Percentiles rank a stretch among this genome's conserved stretches.
Conservation (phyloP, 2,329 filamentous ascomycete species). For the Cercospora nicotianae region DNA sequence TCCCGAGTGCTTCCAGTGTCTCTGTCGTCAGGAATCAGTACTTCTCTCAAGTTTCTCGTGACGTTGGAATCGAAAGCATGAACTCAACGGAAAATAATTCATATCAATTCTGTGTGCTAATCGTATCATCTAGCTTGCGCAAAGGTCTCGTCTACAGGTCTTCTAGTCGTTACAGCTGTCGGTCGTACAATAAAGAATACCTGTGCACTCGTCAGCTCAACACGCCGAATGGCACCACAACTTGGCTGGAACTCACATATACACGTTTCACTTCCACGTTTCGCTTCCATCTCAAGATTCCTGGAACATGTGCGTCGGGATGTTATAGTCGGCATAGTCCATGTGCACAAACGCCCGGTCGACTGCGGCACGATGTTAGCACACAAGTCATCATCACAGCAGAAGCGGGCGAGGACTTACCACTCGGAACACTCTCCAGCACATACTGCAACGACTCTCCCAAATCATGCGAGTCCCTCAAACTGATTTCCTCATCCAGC, state of each 20-base stretch:
- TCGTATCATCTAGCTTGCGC: background rate
- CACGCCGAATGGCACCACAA: too few relatives aligned
- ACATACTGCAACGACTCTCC: slow-evolving; percentile 79
- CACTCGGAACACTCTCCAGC: slow-evolving; percentile 77
- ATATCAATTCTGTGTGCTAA: background rate
- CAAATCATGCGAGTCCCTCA: slow-evolving; percentile 80
- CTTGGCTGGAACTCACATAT: background rate
- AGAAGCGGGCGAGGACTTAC: too few relatives aligned
- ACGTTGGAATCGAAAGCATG: background rate
- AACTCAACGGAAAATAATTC: background rate
- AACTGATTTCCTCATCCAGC: slow-evolving; percentile 69
- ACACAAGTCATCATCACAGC: too few relatives aligned
- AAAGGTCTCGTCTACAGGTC: background rate
- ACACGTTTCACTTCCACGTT: background rate
- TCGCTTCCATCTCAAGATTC: slow-evolving; percentile 30
- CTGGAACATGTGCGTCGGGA: slow-evolving; percentile 54
- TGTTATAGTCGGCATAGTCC: slow-evolving; percentile 53
- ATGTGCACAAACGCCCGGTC: slow-evolving; percentile 56
- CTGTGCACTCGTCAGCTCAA: background rate
- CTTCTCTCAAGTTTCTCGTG: background rate
- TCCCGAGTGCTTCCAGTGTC: too few relatives aligned
- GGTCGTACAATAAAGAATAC: background rate
- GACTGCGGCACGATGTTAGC: slow-evolving; percentile 40
- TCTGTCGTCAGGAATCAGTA: too few relatives aligned
- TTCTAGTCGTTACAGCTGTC: background rate